Conservation (phyloP, 2,329 filamentous ascomycete species). For the Fusarium mexicanum region DNA sequence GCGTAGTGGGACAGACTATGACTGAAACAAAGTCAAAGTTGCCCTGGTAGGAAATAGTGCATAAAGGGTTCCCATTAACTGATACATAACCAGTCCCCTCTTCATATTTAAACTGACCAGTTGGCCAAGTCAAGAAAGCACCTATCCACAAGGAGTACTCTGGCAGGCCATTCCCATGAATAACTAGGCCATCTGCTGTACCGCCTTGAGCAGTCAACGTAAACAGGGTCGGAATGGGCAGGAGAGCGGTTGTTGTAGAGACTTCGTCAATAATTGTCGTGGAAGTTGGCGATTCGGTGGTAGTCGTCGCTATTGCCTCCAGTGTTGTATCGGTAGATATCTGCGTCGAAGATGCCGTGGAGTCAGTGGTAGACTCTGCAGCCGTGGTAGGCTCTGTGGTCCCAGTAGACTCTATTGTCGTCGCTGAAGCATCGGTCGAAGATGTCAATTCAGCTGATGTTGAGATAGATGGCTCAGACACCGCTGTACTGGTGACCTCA, state of each 20-base stretch:
- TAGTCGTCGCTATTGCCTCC: neutral
- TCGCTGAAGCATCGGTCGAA: neutral
- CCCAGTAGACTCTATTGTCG: neutral
- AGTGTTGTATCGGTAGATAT: neutral
- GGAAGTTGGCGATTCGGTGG: neutral
- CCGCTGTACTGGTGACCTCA: neutral
- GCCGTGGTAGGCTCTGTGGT: neutral
- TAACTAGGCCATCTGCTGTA: neutral
- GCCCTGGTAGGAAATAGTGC: neutral
- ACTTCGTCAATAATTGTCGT: neutral
- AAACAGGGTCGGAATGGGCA: neutral
- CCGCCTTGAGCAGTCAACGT: neutral
- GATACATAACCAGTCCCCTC: neutral
- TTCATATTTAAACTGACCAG: neutral
- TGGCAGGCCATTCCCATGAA: neutral
- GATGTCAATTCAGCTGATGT: neutral
- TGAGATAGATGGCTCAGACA: neutral
- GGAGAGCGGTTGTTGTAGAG: neutral
- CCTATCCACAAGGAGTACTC: neutral
- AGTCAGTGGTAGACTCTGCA: neutral
- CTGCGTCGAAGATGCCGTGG: neutral
- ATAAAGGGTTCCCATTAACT: neutral
- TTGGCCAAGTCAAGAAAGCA: neutral
- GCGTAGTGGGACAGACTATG: neutral
- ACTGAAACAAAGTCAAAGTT: neutral